Base-by-base conservation (phyloP, 2,329 filamentous ascomycete genomes). In the Mycosphaerella arachidis region DNA sequence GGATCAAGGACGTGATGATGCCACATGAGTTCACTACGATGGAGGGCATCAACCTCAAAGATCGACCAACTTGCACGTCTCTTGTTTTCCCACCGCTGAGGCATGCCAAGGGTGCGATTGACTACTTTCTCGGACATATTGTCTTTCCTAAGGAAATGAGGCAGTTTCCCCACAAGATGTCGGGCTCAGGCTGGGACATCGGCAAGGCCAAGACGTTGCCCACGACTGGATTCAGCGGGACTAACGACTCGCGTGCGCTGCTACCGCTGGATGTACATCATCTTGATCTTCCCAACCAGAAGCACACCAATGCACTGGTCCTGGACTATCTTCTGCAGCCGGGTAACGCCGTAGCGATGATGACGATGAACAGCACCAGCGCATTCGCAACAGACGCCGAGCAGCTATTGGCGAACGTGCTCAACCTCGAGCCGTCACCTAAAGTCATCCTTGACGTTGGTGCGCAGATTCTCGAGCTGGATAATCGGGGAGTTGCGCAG, bases 181-280 rank as follows among this genome's bases (percentile, higher is more conserved):
- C 86, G 40, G 81, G 84, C 0, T 88, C 85, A 0, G 86, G 84
- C 0, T 91, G 87, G 86, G 87, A 91, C 63, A 75, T 90, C 1
- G 84, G 86, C 0, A 0, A 71, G 73, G 0, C 69, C 77, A 6
- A 68, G 86, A 0, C 81, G 88, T 0, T 73, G 1, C 61, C 80
- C 1, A 88, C 86, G 0, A 89, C 86, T 0, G 88, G 88, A 0
- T 91, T 91, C 68, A 88, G 84, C 7, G 88, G 88, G 0, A 91
- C 88, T 0, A 90, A 88, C 48, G 87, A 91, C 67, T 85, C 82
- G 18, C 77, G 81, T 33, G 74, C 73, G 0, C 76, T 88, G 35
- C 72, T 91, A 0, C 88, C 88, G 0, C 70, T 85, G 13, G 84
- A 79, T 0, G 84, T 90, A 20, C 71, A 76, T 16, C 87, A 90